phyloP scores from a whole-genome alignment of 2,329 filamentous ascomycete genomes.

The Ascocoryne sarcoides region DNA sequence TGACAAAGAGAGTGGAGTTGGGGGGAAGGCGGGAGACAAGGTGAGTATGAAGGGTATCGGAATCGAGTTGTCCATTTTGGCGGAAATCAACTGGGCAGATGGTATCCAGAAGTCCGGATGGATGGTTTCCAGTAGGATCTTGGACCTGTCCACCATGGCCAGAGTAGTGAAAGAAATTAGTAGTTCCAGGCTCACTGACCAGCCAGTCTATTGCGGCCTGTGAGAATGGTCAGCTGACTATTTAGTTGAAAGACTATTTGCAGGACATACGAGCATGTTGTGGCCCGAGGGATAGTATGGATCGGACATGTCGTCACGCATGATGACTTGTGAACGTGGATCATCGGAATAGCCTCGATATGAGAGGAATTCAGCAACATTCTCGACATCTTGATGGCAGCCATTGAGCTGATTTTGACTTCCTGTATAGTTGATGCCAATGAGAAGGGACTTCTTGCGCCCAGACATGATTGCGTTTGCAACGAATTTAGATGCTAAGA shows the following conservation, averaged over 20 bases:
- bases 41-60: constrained; percentile 41
- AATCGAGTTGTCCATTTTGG: constrained; percentile 43
- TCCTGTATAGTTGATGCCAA: constrained; percentile 36
- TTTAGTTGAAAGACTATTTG: neutral
- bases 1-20: constrained; percentile 42
- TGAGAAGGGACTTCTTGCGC: constrained; percentile 38
- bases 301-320: constrained; percentile 7
- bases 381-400: constrained; percentile 30
- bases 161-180: constrained; percentile 48
- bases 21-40: constrained; percentile 43
- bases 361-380: constrained; percentile 30
- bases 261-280: constrained; percentile 26
- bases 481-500: no score
- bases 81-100: constrained; percentile 47
- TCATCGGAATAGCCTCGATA: constrained; percentile 31
- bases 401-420: constrained; percentile 14
- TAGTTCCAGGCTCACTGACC: constrained; percentile 41
- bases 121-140: constrained; percentile 34
- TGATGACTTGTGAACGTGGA: constrained; percentile 30
- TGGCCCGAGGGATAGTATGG: neutral
- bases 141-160: constrained; percentile 48
- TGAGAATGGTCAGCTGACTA: no score
- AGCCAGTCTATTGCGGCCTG: no score
- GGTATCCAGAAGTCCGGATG: constrained; percentile 38
- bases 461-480: neutral